Evolutionary conservation across 495 filamentous ascomycete species (phyloP), one percentile per base, ranked within the genome.

Genomic region (Penicillium paradoxum): DNA sequence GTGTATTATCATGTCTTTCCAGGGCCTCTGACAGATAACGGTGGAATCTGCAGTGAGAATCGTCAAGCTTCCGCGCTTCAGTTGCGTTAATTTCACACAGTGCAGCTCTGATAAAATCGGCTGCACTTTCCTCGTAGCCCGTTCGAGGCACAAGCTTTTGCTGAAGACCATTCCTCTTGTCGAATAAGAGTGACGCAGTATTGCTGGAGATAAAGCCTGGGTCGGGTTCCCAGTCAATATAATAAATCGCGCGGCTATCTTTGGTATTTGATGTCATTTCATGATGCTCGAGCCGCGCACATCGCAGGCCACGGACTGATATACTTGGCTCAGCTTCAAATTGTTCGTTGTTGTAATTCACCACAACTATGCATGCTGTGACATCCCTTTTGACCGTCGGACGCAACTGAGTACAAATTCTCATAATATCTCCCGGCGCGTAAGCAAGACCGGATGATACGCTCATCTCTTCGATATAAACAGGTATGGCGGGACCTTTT

Each of bases 401-500:
- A 6, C 30, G 42, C 18, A 62, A 45, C 22, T 54, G 40, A 0
- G 64, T 59, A 37, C 57, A 62, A 1, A 53, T 40, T 8, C 47
- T 59, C 3, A 72, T 18, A 1, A 36, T 19, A 4, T 49, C 41
- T 14, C 67, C 64, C 0, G 62, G 43, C 4, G 29, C 32, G 1
- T 22, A 46, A 21, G 22, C 48, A 1, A 69, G 60, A 0, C 45
- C n/a, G 2, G 15, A n/a, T 6, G 64, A 47, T 4, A 71, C 32
- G 4, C 46, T 54, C 29, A 74, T 46, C 24, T 64, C 55, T 11
- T 64, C 54, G 17, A 71, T 48, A 0, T 49, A 63, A 1, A 71
- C 55, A 19, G 71, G 71, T 8, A 73, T 46, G 3, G 52, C n/a
- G 2, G 69, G 60, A 6, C 57, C 55, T 1, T 54, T 49, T 10